phyloP scores from a whole-genome alignment of 2,329 filamentous ascomycete species.

The Colletotrichum tofieldiae region DNA sequence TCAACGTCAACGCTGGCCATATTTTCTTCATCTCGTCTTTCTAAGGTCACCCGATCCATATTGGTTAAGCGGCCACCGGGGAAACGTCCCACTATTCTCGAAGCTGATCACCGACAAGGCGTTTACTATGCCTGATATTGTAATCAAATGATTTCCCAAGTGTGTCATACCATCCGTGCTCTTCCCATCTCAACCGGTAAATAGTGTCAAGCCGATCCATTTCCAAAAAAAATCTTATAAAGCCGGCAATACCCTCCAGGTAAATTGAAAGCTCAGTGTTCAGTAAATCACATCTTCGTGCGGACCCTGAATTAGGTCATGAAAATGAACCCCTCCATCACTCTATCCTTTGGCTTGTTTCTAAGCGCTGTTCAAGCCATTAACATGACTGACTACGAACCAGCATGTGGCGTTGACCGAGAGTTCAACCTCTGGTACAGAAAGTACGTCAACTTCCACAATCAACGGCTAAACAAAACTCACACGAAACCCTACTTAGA shows the following conservation, averaged over 20 bases:
- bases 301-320: neutral
- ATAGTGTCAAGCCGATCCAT: neutral
- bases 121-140: neutral
- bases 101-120: neutral
- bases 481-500: neutral
- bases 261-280: neutral
- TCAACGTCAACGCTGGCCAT: neutral
- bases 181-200: neutral
- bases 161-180: neutral
- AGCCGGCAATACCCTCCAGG: neutral
- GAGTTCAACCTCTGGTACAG: neutral
- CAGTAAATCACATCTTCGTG: neutral
- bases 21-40: neutral
- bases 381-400: neutral
- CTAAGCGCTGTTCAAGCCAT: neutral
- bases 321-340: neutral
- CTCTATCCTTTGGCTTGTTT: neutral
- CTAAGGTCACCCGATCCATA: neutral
- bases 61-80: neutral
- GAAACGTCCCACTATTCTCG: neutral
- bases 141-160: neutral
- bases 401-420: neutral
- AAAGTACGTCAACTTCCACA: neutral
- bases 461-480: neutral
- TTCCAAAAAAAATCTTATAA: neutral